These are phyloP conservation scores for Wickerhamomyces xylosicus DNA, from an alignment of 805 yeast species.

Conservation along the genomic window DNA sequence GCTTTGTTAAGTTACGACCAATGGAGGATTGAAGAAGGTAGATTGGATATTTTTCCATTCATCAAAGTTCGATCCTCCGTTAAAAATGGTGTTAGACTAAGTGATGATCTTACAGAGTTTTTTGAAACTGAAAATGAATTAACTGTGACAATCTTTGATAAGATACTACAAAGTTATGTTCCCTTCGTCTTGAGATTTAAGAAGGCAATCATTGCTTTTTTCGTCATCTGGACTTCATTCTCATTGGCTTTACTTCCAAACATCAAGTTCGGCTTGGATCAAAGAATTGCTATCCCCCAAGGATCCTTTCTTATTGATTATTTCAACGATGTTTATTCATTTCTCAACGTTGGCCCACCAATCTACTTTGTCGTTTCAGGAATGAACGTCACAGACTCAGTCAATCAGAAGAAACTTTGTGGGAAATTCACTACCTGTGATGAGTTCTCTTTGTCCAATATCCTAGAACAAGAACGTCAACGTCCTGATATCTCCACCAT, in stretches of 20 bases:
- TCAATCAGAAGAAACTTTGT: constrained; percentile 65
- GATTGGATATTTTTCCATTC: constrained; percentile 58
- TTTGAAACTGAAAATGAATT: constrained; percentile 19
- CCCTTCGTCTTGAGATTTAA: constrained; percentile 44
- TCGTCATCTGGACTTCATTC: constrained; percentile 53
- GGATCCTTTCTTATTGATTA: constrained; percentile 77
- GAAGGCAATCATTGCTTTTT: constrained; percentile 39
- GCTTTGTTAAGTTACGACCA: constrained; percentile 64
- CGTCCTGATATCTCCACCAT: constrained; percentile 56
- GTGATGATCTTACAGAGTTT: constrained; percentile 7
- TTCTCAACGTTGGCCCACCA: constrained; percentile 86
- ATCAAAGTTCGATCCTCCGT: constrained; percentile 18
- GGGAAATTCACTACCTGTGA: constrained; percentile 84
- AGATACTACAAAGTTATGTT: constrained; percentile 34
- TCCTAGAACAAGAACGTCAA: constrained; percentile 76
- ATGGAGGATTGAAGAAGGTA: constrained; percentile 41
- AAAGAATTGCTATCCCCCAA: constrained; percentile 75
- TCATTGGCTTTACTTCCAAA: constrained; percentile 63
- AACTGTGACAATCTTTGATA: constrained; percentile 24
- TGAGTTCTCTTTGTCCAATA: constrained; percentile 65
- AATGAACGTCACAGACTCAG: constrained; percentile 48
- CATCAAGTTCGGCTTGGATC: constrained; percentile 77
- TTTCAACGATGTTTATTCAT: constrained; percentile 63
- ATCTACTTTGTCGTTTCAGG: constrained; percentile 73
- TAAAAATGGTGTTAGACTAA: constrained; percentile 12